Percentiles rank a stretch among this genome's conserved stretches.
These are phyloP conservation scores for Penicillium parvum DNA, from an alignment of 495 filamentous ascomycete genomes.

Conservation along the genomic window DNA sequence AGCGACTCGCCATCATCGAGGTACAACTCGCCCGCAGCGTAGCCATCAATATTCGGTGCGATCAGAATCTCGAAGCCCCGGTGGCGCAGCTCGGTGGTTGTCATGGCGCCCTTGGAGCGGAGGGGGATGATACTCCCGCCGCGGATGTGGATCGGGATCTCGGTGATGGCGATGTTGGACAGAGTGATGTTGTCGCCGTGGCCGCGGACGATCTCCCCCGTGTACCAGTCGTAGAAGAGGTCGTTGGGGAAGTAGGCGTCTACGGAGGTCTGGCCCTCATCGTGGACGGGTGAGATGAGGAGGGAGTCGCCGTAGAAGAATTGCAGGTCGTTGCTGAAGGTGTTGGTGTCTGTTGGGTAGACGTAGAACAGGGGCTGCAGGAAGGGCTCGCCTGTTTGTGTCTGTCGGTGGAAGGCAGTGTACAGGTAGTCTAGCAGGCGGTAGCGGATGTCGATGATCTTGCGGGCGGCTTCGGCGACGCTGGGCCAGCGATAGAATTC, in stretches of 20 bases:
- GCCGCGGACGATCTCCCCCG: conserved; percentile 54
- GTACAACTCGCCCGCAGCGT: conserved; percentile 52
- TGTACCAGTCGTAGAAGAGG: conserved; percentile 76
- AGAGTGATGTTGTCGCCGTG: conserved; percentile 50
- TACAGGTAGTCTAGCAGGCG: conserved; percentile 78
- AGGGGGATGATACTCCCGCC: conserved; percentile 68
- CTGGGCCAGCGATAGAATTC: conserved; percentile 74
- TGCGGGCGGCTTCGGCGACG: conserved; percentile 62
- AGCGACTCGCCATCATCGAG: conserved; percentile 59
- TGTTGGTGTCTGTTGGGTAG: conserved; percentile 64
- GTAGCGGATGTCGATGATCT: conserved; percentile 73
- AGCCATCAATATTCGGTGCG: conserved; percentile 50
- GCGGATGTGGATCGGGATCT: conserved; percentile 69
- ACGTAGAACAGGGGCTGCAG: conserved; percentile 66
- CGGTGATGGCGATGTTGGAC: conserved; percentile 51
- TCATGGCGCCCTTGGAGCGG: conserved; percentile 58
- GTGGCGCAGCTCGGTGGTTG: conserved; percentile 62
- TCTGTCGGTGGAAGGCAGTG: conserved; percentile 64
- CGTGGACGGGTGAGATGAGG: conserved; percentile 69
- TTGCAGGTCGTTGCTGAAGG: conserved; percentile 57
- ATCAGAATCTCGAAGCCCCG: conserved; percentile 68
- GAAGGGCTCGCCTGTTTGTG: conserved; percentile 62
- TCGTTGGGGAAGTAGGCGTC: conserved; percentile 71
- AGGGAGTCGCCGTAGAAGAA: conserved; percentile 71
- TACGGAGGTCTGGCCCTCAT: conserved; percentile 58